Evolutionary conservation across 192 early-diverging fungal genomes (phyloP).

Genomic region (Coemansia sp.): DNA sequence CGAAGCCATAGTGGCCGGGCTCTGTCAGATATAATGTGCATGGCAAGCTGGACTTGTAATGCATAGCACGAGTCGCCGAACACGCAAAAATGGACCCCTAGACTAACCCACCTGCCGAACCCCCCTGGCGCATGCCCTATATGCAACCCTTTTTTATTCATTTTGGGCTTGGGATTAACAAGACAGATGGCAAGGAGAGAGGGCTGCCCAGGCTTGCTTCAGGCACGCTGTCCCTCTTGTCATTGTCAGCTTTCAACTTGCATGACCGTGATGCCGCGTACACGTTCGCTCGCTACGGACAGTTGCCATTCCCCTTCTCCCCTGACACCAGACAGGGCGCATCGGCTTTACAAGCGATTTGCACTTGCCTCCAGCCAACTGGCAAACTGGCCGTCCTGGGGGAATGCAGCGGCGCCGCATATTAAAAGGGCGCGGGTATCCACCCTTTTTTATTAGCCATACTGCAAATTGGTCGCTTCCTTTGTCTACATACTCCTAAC

Average conservation of each 20-base stretch:
- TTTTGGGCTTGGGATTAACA: not conserved
- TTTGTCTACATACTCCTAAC: not conserved
- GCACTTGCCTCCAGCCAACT: not conserved
- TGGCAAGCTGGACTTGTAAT: not conserved
- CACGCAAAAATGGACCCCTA: not conserved
- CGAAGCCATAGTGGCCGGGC: not conserved
- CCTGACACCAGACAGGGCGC: not conserved
- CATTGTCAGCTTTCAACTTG: not conserved
- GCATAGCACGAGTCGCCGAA: slow-evolving; percentile 3
- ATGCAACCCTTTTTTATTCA: slow-evolving; percentile 3
- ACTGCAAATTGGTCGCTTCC: not conserved
- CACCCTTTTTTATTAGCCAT: not conserved
- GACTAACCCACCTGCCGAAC: slow-evolving; percentile 1
- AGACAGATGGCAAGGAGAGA: not conserved
- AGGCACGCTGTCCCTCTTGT: not conserved
- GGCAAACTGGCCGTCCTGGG: not conserved
- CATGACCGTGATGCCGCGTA: slow-evolving; percentile 1
- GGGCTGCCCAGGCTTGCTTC: not conserved
- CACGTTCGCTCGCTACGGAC: not conserved
- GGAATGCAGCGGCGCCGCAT: slow-evolving; percentile 1
- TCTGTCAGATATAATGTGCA: not conserved
- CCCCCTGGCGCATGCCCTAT: not conserved
- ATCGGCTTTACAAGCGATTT: not conserved
- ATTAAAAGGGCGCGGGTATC: slow-evolving; percentile 12
- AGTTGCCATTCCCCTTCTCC: not conserved